These are phyloP conservation scores for Ammopiptanthus mongolicus DNA, from an alignment of 306 rosid species.

Conservation along the genomic window DNA sequence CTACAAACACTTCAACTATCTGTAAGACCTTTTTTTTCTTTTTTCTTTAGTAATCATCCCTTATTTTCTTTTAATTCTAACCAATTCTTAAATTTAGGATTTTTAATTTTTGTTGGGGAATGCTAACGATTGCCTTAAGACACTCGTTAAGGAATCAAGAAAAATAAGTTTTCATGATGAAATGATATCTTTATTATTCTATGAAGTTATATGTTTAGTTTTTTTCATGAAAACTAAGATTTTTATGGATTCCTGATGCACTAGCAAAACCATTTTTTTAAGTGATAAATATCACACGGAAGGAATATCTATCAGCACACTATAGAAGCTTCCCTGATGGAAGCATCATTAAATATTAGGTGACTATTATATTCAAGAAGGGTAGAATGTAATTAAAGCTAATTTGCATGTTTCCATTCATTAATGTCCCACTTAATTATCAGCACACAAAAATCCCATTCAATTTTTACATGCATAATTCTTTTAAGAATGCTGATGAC, in stretches of 20 bases:
- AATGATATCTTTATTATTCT: too few relatives aligned
- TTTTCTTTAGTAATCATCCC: too few relatives aligned
- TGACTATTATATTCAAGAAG: neutral
- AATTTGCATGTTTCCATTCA: neutral
- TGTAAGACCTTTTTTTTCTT: constrained; percentile 38
- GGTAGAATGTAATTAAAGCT: constrained; percentile 13
- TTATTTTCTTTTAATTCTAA: neutral
- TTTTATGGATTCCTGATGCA: too few relatives aligned
- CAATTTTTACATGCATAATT: neutral
- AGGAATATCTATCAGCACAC: neutral
- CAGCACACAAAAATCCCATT: neutral
- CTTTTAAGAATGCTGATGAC: neutral
- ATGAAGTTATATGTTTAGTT: too few relatives aligned
- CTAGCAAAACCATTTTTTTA: too few relatives aligned
- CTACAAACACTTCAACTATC: constrained; percentile 11
- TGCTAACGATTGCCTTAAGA: too few relatives aligned
- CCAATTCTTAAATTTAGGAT: neutral
- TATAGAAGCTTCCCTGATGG: neutral
- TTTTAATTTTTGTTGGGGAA: neutral
- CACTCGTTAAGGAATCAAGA: too few relatives aligned
- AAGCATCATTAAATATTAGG: neutral
- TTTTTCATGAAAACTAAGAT: too few relatives aligned
- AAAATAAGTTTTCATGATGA: too few relatives aligned
- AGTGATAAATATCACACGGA: neutral
- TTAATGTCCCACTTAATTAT: neutral